These are phyloP conservation scores for Silybum marianum DNA, from an alignment of 129 eudicot genomes.

Conservation along the genomic window DNA sequence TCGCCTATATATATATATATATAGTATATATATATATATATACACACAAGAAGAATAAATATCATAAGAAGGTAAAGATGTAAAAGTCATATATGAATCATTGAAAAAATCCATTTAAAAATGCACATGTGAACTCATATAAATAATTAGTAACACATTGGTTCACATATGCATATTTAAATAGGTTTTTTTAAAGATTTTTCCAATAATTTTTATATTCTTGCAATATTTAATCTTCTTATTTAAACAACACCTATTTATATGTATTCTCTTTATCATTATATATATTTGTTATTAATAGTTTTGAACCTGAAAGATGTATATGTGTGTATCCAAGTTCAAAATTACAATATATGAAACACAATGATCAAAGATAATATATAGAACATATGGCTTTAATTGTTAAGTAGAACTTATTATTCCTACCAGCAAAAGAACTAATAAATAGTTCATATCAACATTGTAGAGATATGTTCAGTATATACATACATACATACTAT, in stretches of 20 bases:
- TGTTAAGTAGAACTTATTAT: neutral
- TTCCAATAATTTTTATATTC: neutral
- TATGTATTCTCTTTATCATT: neutral
- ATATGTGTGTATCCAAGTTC: neutral
- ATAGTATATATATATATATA: no score
- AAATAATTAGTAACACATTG: neutral
- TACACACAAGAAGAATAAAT: neutral
- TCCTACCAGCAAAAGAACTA: neutral
- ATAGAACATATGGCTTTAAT: neutral
- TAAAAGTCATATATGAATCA: no score
- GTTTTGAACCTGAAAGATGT: neutral
- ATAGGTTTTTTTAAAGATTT: no score
- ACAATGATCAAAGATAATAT: neutral
- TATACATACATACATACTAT: neutral
- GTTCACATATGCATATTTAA: neutral
- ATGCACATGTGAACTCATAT: no score
- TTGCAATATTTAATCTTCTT: no score
- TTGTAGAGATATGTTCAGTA: neutral
- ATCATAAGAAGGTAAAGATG: neutral
- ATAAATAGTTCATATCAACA: neutral
- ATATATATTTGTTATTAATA: neutral
- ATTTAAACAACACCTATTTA: neutral
- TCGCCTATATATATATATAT: no score
- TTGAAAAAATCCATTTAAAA: no score
- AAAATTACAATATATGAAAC: neutral